A percentile compares a stretch with the other conserved stretches of the same genome.
These are phyloP conservation scores for Neoboletus subvelutipes DNA, from an alignment of 768 basidiomycete species.

Conservation along the genomic window DNA sequence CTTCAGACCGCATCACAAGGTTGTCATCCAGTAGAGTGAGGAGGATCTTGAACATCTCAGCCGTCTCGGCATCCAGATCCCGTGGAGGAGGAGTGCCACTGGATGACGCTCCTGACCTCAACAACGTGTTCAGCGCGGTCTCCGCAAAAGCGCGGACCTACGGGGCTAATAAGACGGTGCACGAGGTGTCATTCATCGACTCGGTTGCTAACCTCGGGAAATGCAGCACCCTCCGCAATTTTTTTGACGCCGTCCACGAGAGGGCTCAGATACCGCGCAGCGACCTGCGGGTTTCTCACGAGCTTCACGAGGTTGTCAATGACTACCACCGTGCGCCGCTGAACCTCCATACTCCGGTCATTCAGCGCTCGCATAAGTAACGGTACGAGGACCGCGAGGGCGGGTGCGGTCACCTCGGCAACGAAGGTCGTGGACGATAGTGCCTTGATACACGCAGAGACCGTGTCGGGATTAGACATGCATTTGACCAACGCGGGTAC, in stretches of 20 bases:
- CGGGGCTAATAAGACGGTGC: constrained; percentile 11
- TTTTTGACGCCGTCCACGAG: constrained; percentile 90
- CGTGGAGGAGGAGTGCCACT: constrained; percentile 68
- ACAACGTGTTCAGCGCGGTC: constrained; percentile 74
- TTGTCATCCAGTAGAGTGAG: constrained; percentile 58
- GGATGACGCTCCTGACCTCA: constrained; percentile 81
- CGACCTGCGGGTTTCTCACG: constrained; percentile 86
- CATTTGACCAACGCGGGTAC: constrained; percentile 88
- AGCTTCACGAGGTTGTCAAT: constrained; percentile 97
- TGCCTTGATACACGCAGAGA: constrained; percentile 91
- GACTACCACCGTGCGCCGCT: constrained; percentile 91
- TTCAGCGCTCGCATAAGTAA: constrained; percentile 88
- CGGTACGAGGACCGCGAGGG: constrained; percentile 92
- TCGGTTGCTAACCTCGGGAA: constrained; percentile 73
- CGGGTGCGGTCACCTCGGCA: constrained; percentile 95
- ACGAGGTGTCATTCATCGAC: constrained; percentile 4
- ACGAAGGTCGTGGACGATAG: constrained; percentile 95
- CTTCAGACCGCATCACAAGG: constrained; percentile 39
- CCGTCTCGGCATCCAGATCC: constrained; percentile 64
- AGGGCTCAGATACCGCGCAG: constrained; percentile 82
- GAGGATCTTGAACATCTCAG: constrained; percentile 54
- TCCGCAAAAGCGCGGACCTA: constrained; percentile 91
- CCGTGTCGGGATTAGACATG: constrained; percentile 88
- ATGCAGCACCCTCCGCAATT: constrained; percentile 87
- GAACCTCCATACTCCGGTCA: constrained; percentile 94